These are phyloP conservation scores for Colletotrichum viniferum DNA, from an alignment of 2,329 filamentous ascomycete genomes.

Conservation along the genomic window DNA sequence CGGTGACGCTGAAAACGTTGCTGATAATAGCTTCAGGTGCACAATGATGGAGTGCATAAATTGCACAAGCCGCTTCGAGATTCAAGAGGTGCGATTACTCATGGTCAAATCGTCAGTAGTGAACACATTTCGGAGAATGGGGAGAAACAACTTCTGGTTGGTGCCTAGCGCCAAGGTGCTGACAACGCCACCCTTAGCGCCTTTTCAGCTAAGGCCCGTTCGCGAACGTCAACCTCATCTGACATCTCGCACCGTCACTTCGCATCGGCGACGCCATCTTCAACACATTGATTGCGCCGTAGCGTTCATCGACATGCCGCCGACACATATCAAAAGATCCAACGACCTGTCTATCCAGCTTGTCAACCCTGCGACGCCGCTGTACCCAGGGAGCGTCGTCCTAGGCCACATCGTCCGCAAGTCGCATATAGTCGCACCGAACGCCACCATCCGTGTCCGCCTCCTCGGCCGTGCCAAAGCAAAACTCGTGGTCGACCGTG, in stretches of 20 bases:
- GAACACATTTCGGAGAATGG: accelerated
- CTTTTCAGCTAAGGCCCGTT: not conserved
- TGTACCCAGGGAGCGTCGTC: constrained; percentile 29
- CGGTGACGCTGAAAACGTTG: not conserved
- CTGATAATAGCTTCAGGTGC: not conserved
- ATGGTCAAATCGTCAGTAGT: accelerated
- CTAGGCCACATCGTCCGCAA: constrained; percentile 28
- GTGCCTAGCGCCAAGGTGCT: not conserved
- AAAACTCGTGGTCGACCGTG: constrained; percentile 23
- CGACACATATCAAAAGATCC: not conserved
- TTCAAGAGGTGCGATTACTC: not conserved
- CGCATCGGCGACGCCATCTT: not conserved
- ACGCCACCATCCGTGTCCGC: constrained; percentile 24
- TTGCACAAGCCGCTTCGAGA: not conserved
- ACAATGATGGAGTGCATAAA: not conserved
- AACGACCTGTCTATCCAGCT: not conserved
- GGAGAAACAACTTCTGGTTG: not conserved
- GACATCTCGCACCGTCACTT: not conserved
- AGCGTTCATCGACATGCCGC: not conserved
- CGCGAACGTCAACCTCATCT: not conserved
- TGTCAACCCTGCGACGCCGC: not conserved
- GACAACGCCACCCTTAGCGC: not conserved
- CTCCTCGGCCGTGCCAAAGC: constrained; percentile 31
- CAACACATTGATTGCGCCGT: not conserved
- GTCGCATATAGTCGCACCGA: constrained; percentile 22